Conservation (phyloP, 768 basidiomycete genomes). For the Kwoniella europaea region DNA sequence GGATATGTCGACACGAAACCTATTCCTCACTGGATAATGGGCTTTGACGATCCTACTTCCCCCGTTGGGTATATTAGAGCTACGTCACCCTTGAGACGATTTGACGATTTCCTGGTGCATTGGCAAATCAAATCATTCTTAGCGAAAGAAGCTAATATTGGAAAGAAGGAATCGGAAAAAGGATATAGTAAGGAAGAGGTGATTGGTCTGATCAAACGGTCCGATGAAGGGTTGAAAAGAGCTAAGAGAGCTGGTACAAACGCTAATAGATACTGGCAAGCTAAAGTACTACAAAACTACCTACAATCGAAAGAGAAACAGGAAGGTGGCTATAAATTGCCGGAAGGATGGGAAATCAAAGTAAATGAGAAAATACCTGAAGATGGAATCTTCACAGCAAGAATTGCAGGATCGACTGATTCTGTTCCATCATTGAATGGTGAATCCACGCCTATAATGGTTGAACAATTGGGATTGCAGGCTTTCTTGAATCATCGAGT, state of each 20-base stretch:
- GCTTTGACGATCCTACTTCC: slow-evolving; percentile 61
- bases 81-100: slow-evolving; percentile 88
- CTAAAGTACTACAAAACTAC: slow-evolving; percentile 3
- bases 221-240: slow-evolving; percentile 18
- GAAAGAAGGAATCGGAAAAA: background rate
- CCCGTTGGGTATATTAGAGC: slow-evolving; percentile 80
- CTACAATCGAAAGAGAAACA: slow-evolving; percentile 2
- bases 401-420: slow-evolving; percentile 23
- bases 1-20: slow-evolving; percentile 15
- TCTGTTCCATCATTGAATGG: background rate
- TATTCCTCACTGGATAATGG: slow-evolving; percentile 68
- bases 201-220: slow-evolving; percentile 12
- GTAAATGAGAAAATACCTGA: slow-evolving; percentile 23
- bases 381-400: slow-evolving; percentile 13
- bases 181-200: slow-evolving; percentile 30
- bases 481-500: slow-evolving; percentile 9
- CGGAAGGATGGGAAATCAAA: slow-evolving; percentile 5
- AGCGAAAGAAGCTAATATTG: slow-evolving; percentile 14
- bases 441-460: slow-evolving; percentile 21
- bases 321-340: too few relatives aligned
- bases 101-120: slow-evolving; percentile 77
- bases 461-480: slow-evolving; percentile 22
- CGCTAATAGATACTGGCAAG: slow-evolving; percentile 38
- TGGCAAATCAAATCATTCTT: slow-evolving; percentile 91
- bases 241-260: slow-evolving; percentile 20